These are phyloP conservation scores for Phialophora tarda DNA, from an alignment of 2,329 filamentous ascomycete species.

Conservation along the genomic window DNA sequence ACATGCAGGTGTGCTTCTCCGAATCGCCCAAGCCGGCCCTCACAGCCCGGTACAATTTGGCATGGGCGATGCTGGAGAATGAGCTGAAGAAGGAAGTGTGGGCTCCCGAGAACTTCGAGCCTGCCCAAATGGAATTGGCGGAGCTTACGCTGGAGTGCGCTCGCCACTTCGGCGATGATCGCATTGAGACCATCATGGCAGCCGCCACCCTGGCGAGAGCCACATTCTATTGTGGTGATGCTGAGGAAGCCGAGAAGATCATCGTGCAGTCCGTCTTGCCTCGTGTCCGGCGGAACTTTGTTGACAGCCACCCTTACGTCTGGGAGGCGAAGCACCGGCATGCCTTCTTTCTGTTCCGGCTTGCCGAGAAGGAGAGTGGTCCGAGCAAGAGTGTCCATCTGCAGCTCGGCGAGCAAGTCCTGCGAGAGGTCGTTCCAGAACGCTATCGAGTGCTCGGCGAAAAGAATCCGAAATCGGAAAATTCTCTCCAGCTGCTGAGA, in stretches of 20 bases:
- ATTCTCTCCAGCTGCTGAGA: conserved; percentile 27
- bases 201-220: conserved; percentile 27
- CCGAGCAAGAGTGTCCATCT: conserved; percentile 10
- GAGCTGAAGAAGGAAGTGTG: conserved; percentile 24
- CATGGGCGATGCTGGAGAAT: conserved; percentile 33
- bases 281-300: conserved; percentile 26
- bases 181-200: conserved; percentile 33
- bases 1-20: conserved; percentile 15
- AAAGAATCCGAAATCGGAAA: conserved; percentile 26
- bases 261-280: conserved; percentile 22
- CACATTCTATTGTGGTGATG: conserved; percentile 24
- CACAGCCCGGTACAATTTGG: conserved; percentile 29
- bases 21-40: conserved; percentile 22
- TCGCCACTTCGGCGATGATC: conserved; percentile 23
- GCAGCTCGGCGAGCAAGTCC: conserved; percentile 25
- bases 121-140: conserved; percentile 18
- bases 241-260: conserved; percentile 23
- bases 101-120: conserved; percentile 12
- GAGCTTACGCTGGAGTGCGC: conserved; percentile 18
- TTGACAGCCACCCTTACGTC: conserved; percentile 29
- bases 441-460: conserved; percentile 26
- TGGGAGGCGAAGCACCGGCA: conserved; percentile 36
- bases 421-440: conserved; percentile 29
- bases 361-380: conserved; percentile 24
- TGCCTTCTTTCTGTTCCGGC: conserved; percentile 28